phyloP scores from a whole-genome alignment of 306 rosid genomes.

The Pterocarpus macrocarpus region DNA sequence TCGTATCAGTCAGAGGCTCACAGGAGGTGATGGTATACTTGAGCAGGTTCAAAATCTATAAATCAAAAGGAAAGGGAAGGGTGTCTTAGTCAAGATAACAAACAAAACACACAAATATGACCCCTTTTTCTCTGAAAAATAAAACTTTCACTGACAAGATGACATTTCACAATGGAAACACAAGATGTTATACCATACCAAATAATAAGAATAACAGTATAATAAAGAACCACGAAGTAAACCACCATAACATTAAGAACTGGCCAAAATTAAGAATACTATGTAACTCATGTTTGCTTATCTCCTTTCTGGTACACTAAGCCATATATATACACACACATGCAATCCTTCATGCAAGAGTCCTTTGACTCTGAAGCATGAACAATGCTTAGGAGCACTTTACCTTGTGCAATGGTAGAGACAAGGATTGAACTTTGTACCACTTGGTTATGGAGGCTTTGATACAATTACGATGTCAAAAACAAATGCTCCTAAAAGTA shows the following conservation, averaged over 20 bases:
- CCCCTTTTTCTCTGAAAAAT: background rate
- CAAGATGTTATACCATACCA: background rate
- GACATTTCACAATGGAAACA: background rate
- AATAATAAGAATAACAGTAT: background rate
- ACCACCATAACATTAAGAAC: background rate
- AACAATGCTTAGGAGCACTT: no score
- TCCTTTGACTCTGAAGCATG: background rate
- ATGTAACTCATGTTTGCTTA: background rate
- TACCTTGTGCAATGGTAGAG: background rate
- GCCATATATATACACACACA: background rate
- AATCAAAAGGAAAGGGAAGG: background rate
- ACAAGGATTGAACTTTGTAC: background rate
- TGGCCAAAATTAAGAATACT: background rate
- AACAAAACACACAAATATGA: background rate
- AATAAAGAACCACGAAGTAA: background rate
- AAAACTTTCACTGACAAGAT: background rate
- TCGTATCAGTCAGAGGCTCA: conserved; percentile 39
- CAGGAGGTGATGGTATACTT: conserved; percentile 35
- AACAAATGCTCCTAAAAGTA: background rate
- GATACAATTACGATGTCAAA: background rate
- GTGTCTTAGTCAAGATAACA: background rate
- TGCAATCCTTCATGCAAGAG: background rate
- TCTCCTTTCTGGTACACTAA: background rate
- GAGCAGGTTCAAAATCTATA: conserved; percentile 42
- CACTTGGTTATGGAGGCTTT: background rate